Base-by-base conservation (phyloP, 331 rosid genomes). In the Quercus phellos region DNA sequence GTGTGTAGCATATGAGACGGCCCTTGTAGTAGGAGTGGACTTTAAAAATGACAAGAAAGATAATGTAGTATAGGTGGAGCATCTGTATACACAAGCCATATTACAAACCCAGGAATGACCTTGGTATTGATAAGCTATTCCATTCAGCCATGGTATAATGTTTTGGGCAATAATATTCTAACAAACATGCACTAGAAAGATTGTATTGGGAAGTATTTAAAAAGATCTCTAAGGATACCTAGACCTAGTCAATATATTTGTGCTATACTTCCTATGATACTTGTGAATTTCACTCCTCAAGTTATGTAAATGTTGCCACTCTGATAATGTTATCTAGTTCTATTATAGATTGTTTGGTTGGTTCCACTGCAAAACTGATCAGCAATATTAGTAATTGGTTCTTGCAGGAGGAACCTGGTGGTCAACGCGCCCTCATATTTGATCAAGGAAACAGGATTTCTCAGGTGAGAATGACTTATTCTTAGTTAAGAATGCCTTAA, bases 371-470 rank as follows among this genome's bases (percentile, higher is more conserved):
- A 27, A 26, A 60, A 12, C 68, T 34, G 14, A 27, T 26, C 14
- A 60, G 5, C 71, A 32, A 8, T 7, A 21, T 5, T 35, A 16
- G 54, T n/a, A 3, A 18, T n/a, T 59, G 60, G 22, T 32, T 21
- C 60, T 80, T 78, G 68, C 94, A 94, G 99, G 98, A 94, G 80
- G 99, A 94, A 81, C 99, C 99, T 0, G 99, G 99, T 16, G 99
- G 99, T 63, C 98, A 94, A 80, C 92, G 98, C 14, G 97, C 98
- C 34, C 92, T 92, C 85, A 83, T 94, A 82, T 94, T 92, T 58
- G 99, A 94, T 63, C 98, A 92, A 77, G 98, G 99, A 88, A 92
- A 92, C 84, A 87, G 98, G 82, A 91, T 94, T 85, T 90, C 99
- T 82, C 99, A 93, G 90, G 99, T 90, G 53, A 79, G 82, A 73